Conservation (phyloP, 1,284 basidiomycete genomes). For the Trametes hirsuta region DNA sequence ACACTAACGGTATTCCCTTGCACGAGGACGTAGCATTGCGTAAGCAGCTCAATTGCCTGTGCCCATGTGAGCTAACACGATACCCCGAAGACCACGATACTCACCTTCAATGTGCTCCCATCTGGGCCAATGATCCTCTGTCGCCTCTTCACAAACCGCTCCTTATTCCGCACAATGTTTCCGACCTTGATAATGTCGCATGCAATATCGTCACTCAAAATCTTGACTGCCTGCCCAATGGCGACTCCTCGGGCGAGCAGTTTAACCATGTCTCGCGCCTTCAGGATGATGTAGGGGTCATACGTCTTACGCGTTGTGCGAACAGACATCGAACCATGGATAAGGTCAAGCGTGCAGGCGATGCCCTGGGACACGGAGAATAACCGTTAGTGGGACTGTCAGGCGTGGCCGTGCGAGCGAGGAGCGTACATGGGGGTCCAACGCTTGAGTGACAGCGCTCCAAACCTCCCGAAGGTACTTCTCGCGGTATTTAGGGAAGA, state of each 20-base stretch:
- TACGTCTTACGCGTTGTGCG: slow-evolving; percentile 96
- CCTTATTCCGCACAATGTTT: slow-evolving; percentile 93
- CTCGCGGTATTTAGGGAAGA: slow-evolving; percentile 99
- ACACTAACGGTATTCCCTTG: slow-evolving; percentile 98
- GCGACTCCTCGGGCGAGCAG: slow-evolving; percentile 92
- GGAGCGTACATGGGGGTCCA: slow-evolving; percentile 78
- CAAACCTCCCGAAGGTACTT: slow-evolving; percentile 95
- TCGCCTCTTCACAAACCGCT: slow-evolving; percentile 94
- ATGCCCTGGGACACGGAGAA: slow-evolving; percentile 61
- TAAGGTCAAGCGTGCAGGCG: slow-evolving; percentile 90
- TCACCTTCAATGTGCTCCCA: slow-evolving; percentile 93
- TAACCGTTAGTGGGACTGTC: background rate
- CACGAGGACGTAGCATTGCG: slow-evolving; percentile 96
- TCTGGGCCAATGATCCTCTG: slow-evolving; percentile 98
- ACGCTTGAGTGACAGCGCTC: slow-evolving; percentile 87
- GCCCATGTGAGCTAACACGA: background rate
- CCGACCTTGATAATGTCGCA: slow-evolving; percentile 99
- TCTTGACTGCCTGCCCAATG: slow-evolving; percentile 83
- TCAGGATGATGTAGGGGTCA: slow-evolving; percentile 96
- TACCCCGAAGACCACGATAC: slow-evolving; percentile 1
- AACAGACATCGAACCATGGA: slow-evolving; percentile 98
- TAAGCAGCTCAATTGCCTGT: slow-evolving; percentile 96
- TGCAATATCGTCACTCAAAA: slow-evolving; percentile 88
- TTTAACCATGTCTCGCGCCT: slow-evolving; percentile 96
- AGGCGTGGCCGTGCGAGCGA: background rate